Evolutionary conservation across 495 filamentous ascomycete genomes (phyloP).

Genomic region (Aspergillus mulundensis): DNA sequence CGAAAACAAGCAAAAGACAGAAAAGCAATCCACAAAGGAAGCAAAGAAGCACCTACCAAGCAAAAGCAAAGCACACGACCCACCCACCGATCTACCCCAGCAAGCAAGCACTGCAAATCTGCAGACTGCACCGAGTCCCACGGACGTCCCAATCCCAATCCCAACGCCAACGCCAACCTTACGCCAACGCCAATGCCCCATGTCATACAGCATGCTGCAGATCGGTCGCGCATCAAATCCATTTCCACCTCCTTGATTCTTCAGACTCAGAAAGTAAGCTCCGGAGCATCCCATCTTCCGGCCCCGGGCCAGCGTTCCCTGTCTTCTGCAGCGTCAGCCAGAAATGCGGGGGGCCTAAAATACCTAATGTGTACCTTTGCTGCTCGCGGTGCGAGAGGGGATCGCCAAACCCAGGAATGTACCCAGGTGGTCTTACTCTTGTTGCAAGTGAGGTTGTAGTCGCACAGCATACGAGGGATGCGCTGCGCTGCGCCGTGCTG

Average conservation of each 20-base stretch:
- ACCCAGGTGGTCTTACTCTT: too few species aligned
- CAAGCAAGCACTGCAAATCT: too few species aligned
- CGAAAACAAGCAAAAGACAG: too few species aligned
- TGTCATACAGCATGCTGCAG: neutral
- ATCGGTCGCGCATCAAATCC: neutral
- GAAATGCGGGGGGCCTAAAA: neutral
- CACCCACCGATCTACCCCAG: too few species aligned
- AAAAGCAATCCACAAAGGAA: too few species aligned
- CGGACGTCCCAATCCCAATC: neutral
- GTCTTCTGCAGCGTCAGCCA: neutral
- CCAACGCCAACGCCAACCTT: neutral
- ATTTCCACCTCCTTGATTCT: neutral
- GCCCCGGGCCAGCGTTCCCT: neutral
- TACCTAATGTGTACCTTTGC: neutral
- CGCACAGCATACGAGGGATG: neutral
- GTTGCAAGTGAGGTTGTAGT: neutral
- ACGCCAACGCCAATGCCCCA: neutral
- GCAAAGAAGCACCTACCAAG: too few species aligned
- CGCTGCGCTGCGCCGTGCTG: neutral
- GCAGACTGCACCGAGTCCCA: too few species aligned
- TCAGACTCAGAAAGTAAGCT: too few species aligned
- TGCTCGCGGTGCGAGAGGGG: too few species aligned
- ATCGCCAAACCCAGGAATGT: too few species aligned
- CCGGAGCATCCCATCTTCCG: too few species aligned
- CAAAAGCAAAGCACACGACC: too few species aligned